These are phyloP conservation scores for Pseudocercospora eumusae DNA, from an alignment of 2,329 filamentous ascomycete species.

Conservation along the genomic window DNA sequence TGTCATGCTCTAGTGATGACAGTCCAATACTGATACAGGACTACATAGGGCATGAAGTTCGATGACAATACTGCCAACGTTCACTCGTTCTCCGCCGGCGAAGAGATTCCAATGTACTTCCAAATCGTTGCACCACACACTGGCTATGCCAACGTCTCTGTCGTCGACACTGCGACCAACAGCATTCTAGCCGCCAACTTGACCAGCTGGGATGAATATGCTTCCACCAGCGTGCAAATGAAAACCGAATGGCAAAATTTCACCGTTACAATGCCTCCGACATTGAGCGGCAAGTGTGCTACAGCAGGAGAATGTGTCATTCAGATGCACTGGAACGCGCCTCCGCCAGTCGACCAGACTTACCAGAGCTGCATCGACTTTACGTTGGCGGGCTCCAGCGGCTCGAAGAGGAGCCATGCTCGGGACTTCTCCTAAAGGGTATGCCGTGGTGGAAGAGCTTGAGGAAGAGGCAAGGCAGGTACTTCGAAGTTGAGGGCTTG, in stretches of 20 bases:
- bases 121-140: constrained; percentile 57
- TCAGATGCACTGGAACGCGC: constrained; percentile 64
- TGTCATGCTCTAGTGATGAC: neutral
- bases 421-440: constrained; percentile 11
- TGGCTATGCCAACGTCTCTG: constrained; percentile 60
- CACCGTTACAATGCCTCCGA: constrained; percentile 56
- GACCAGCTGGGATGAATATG: constrained; percentile 59
- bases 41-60: constrained; percentile 57
- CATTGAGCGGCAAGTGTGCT: constrained; percentile 51
- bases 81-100: constrained; percentile 54
- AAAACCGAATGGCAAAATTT: constrained; percentile 52
- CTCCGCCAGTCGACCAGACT: constrained; percentile 57
- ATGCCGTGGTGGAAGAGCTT: neutral
- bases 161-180: constrained; percentile 58
- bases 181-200: constrained; percentile 55
- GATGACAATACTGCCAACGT: constrained; percentile 57
- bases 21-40: neutral
- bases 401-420: constrained; percentile 22
- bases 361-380: constrained; percentile 67
- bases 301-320: constrained; percentile 56
- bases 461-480: neutral
- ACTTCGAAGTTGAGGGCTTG: neutral
- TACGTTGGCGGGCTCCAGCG: constrained; percentile 40
- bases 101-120: constrained; percentile 50
- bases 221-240: constrained; percentile 49